Percentiles rank a stretch among this genome's conserved stretches.
Evolutionary conservation across 1,139 yeast species (phyloP).

Genomic region (Geotrichum bryndzae): DNA sequence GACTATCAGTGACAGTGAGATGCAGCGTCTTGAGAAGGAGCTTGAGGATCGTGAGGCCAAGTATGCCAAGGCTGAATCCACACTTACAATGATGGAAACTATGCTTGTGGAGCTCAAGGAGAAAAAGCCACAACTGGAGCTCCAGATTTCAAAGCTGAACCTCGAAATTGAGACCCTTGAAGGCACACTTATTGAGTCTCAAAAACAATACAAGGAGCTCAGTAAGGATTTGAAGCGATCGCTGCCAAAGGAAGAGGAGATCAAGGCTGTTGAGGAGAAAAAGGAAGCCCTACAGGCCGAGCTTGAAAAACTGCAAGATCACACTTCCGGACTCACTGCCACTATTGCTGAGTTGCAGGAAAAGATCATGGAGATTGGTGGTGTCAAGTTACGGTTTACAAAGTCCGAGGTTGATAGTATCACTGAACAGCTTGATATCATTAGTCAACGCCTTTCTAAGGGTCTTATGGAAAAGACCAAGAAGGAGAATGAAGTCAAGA

Average conservation of each 20-base stretch:
- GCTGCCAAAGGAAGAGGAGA: constrained; percentile 24
- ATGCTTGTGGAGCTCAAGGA: constrained; percentile 55
- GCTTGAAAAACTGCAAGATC: constrained; percentile 43
- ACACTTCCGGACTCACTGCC: constrained; percentile 54
- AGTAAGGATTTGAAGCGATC: constrained; percentile 22
- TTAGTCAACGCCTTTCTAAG: constrained; percentile 53
- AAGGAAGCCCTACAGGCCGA: constrained; percentile 39
- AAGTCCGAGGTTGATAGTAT: constrained; percentile 77
- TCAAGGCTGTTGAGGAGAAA: constrained; percentile 38
- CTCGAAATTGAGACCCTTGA: constrained; percentile 63
- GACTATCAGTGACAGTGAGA: constrained; percentile 52
- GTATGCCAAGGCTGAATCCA: constrained; percentile 47
- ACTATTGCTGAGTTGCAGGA: constrained; percentile 60
- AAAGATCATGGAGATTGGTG: constrained; percentile 86
- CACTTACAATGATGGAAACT: constrained; percentile 53
- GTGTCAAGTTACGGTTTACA: constrained; percentile 74
- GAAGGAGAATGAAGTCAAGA: constrained; percentile 57
- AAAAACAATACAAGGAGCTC: constrained; percentile 30
- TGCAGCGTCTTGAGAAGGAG: constrained; percentile 50
- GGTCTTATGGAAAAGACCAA: constrained; percentile 60
- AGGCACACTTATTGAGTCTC: constrained; percentile 44
- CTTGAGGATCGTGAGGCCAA: constrained; percentile 51
- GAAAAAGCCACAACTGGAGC: constrained; percentile 66
- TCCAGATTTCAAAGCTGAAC: constrained; percentile 51
- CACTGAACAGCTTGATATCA: constrained; percentile 58